Base-by-base conservation (phyloP, 306 rosid species). In the Pachyrhizus erosus region DNA sequence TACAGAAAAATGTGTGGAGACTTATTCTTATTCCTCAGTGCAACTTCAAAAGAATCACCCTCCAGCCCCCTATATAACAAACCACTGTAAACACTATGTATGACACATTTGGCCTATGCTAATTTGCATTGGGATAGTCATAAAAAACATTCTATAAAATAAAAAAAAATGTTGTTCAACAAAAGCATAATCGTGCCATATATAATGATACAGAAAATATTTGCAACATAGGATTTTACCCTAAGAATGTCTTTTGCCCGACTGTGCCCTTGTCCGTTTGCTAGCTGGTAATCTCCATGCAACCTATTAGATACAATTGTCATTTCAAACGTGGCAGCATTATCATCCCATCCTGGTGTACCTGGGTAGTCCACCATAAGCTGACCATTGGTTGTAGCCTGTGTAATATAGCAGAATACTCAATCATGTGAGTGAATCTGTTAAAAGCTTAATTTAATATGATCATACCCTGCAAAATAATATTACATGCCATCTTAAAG, bases 251-350 rank as follows among this genome's bases (percentile, higher is more conserved):
- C 86, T 70, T 82, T 84, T 29, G 96, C 99, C 61, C 48, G 85
- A 17, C 82, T 76, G 69, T 82, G 91, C 70, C 94, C 93, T 78
- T 93, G 87, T 75, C 96, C 99, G 74, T 93, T 96, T 42, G 97
- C 91, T 80, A 96, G 93, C 87, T 96, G 99, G 88, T 87, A 96
- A 89, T 93, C 99, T 87, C 99, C 97, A 70, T 86, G 98, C 78
- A 96, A 86, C 62, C 39, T 80, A 84, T 92, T 93, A 24, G 89
- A 66, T 34, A 86, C 87, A 78, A 92, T 85, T 20, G 52, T 83
- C 91, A 93, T 85, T 82, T 93, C 93, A 86, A 96, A 96, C 7
- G 98, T 89, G 70, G 94, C 96, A 64, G 91, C 86, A 82, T 93
- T 93, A 88, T 89, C 83, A 78, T 92, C 98, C 97, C 99, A 96